Percentiles rank a stretch among this genome's conserved stretches.
Conservation (phyloP, 148 eudicot genomes). For the Chenopodium quinoa region DNA sequence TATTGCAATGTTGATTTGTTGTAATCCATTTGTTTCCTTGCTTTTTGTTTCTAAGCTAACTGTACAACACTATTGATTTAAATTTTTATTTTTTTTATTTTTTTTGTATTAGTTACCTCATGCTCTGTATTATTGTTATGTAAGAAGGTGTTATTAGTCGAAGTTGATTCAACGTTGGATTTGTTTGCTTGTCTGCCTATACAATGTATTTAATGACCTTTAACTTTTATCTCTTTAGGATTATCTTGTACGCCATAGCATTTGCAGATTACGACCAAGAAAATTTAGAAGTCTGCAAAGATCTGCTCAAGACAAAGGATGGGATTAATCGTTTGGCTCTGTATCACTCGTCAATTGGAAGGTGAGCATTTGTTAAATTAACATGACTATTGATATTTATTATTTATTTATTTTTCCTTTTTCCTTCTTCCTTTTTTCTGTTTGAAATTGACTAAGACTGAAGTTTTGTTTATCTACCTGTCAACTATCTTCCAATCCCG, state of each 20-base stretch:
- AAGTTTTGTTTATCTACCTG: constrained; percentile 13
- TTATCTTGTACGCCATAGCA: constrained; percentile 77
- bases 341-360: constrained; percentile 80
- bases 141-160: background rate
- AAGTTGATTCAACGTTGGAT: background rate
- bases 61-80: background rate
- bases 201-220: background rate
- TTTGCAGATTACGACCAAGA: constrained; percentile 85
- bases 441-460: constrained; percentile 15
- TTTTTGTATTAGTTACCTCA: background rate
- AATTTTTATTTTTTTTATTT: background rate
- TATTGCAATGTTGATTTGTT: background rate
- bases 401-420: background rate
- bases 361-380: constrained; percentile 38
- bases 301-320: constrained; percentile 66
- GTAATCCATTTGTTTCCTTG: background rate
- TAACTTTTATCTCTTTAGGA: constrained; percentile 45
- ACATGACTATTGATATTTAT: background rate
- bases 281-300: constrained; percentile 41
- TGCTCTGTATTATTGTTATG: too few species aligned
- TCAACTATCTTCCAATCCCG: constrained; percentile 10
- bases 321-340: constrained; percentile 73
- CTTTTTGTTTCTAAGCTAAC: background rate
- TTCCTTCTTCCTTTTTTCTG: background rate
- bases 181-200: background rate